phyloP scores from a whole-genome alignment of 331 rosid genomes.

The Quercus phellos region DNA sequence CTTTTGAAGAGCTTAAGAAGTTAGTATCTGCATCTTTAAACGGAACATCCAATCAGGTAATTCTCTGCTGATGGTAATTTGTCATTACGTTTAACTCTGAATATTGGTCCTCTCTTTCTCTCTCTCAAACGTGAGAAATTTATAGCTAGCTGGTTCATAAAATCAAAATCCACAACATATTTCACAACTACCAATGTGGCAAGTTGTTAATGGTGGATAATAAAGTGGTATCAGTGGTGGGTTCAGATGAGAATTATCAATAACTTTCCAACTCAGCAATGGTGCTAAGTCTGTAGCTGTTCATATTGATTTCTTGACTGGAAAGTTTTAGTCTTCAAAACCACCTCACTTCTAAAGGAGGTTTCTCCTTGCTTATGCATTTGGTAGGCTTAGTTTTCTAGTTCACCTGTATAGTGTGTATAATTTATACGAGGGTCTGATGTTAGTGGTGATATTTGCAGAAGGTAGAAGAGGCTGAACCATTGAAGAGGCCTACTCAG shows the following conservation, averaged over 20 bases:
- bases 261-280: too few species aligned
- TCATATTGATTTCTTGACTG: background rate
- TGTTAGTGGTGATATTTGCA: conserved; percentile 22
- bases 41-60: conserved; percentile 60
- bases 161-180: background rate
- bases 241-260: too few species aligned
- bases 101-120: background rate
- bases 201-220: too few species aligned
- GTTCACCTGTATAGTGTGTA: background rate
- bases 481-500: conserved; percentile 62
- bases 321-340: background rate
- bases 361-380: background rate
- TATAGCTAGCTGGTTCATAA: background rate
- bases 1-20: conserved; percentile 87
- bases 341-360: background rate
- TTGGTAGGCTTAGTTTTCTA: background rate
- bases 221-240: too few species aligned
- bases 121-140: background rate
- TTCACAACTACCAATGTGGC: too few species aligned
- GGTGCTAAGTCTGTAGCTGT: background rate
- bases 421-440: conserved; percentile 12
- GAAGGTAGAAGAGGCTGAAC: conserved; percentile 46
- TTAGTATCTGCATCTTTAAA: conserved; percentile 64
- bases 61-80: background rate
- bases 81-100: background rate